phyloP scores from a whole-genome alignment of 192 early-diverging fungal species.

The Chytriomyces sp. region DNA sequence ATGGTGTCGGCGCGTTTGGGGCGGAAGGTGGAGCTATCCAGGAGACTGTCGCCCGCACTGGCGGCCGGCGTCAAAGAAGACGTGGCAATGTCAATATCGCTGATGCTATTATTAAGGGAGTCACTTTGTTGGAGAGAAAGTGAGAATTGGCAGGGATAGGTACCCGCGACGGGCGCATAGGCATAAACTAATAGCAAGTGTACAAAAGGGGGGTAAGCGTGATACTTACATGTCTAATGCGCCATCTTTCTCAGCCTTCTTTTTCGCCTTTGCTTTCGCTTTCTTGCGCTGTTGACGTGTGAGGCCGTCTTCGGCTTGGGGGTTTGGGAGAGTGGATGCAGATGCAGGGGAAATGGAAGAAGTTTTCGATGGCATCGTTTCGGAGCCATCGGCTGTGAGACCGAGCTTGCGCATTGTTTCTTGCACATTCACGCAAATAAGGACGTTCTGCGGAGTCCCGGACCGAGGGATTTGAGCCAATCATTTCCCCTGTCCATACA shows the following conservation, averaged over 20 bases:
- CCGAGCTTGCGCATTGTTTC: conserved; percentile 66
- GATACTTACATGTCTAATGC: conserved; percentile 3
- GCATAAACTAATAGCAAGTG: too few relatives aligned
- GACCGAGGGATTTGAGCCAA: background rate
- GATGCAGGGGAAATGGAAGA: background rate
- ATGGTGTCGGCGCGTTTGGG: conserved; percentile 21
- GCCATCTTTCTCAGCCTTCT: conserved; percentile 7
- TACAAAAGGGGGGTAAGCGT: background rate
- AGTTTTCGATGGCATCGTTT: background rate
- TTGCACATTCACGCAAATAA: conserved; percentile 91
- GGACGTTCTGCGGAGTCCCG: conserved; percentile 83
- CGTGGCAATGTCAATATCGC: background rate
- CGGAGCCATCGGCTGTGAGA: background rate
- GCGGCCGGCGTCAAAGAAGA: background rate
- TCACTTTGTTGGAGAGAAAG: conserved; percentile 16
- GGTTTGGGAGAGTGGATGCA: background rate
- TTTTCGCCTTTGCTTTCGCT: conserved; percentile 51
- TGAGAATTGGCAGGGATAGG: background rate
- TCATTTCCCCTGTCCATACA: background rate
- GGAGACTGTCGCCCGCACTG: background rate
- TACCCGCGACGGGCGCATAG: too few relatives aligned
- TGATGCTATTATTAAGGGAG: conserved; percentile 18
- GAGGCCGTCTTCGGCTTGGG: conserved; percentile 27
- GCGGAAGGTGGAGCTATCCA: conserved; percentile 10
- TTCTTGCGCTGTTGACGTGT: conserved; percentile 60